These are phyloP conservation scores for Trifolium subterraneum DNA, from an alignment of 306 rosid genomes.

Conservation along the genomic window DNA sequence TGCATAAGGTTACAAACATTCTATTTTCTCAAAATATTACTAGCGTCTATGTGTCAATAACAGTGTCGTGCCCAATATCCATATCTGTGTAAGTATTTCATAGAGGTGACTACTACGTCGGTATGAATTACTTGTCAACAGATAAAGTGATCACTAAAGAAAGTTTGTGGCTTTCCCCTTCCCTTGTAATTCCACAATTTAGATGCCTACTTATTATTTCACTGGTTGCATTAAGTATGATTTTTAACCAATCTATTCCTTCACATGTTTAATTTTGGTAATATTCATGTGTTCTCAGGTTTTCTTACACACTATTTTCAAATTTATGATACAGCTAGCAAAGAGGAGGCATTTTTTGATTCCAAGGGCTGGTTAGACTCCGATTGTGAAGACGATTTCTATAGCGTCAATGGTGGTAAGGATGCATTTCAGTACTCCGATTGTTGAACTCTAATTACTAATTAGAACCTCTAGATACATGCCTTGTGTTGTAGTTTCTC, in stretches of 20 bases:
- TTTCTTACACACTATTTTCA: slow-evolving; percentile 15
- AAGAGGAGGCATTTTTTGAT: slow-evolving; percentile 83
- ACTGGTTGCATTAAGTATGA: not conserved
- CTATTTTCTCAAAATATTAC: not conserved
- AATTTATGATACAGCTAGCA: slow-evolving; percentile 66
- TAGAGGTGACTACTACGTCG: slow-evolving; percentile 21
- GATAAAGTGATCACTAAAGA: not conserved
- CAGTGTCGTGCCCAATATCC: not conserved
- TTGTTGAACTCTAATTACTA: not conserved
- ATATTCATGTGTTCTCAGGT: not conserved
- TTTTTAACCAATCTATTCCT: not conserved
- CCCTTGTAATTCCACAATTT: slow-evolving; percentile 17
- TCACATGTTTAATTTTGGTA: slow-evolving; percentile 1
- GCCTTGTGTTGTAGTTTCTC: not conserved
- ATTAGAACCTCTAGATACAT: not conserved
- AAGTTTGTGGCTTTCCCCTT: not conserved
- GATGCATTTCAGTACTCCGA: slow-evolving; percentile 17
- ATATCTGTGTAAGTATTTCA: not conserved
- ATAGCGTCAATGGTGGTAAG: slow-evolving; percentile 97
- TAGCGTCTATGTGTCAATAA: not conserved
- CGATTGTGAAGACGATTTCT: slow-evolving; percentile 86
- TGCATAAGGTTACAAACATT: not conserved
- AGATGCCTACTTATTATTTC: slow-evolving; percentile 3
- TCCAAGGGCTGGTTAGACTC: slow-evolving; percentile 90
- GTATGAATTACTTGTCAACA: not conserved